Evolutionary conservation across 2,329 filamentous ascomycete species (phyloP), one percentile per base, ranked within the genome.

Genomic region (Arthroderma sp.): DNA sequence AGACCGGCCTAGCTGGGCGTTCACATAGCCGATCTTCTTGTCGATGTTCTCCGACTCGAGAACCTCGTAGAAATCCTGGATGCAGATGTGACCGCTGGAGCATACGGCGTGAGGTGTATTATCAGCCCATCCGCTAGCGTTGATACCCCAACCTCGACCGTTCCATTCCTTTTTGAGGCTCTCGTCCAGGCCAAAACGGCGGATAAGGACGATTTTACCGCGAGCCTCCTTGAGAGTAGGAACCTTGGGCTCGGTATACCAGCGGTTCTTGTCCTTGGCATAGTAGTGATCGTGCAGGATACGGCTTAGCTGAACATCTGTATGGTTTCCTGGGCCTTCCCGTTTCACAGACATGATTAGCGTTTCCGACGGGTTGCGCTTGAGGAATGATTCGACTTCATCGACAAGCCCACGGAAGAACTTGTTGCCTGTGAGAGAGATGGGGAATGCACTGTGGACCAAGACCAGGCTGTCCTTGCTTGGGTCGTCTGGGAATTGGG

Each of bases 41-140:
- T 81, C 71, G 48, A 96, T 89, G 54, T 81, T 82, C 47, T 77
- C 69, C 22, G 75, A 78, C 62, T 86, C 78, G 38, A 81, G 67
- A 31, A 98, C 79, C 58, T 93, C 86, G 71, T 93, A 96, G 64
- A 89, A 95, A 67, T 96, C 91, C 67, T 96, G 91, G 36, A 96
- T 80, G 52, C 84, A 80, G 47, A 95, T 78, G 50, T 80, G 71
- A 3, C 85, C 86, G 55, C 79, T 80, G 6, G 76, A 75, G 40
- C 77, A 77, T 31, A 70, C 71, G 45, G 83, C 81, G 57, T 93
- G 79, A 30, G 82, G 78, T 50, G 84, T 85, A 65, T 96, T 96
- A 65, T 95, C 83, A 0, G 84, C 85, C 89, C 89, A 96, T 11
- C 65, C 65, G 31, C 71, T 68, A 44, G 71, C 78, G 54, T 81